Base-by-base conservation (phyloP, 306 rosid genomes). In the Luffa aegyptiaca region DNA sequence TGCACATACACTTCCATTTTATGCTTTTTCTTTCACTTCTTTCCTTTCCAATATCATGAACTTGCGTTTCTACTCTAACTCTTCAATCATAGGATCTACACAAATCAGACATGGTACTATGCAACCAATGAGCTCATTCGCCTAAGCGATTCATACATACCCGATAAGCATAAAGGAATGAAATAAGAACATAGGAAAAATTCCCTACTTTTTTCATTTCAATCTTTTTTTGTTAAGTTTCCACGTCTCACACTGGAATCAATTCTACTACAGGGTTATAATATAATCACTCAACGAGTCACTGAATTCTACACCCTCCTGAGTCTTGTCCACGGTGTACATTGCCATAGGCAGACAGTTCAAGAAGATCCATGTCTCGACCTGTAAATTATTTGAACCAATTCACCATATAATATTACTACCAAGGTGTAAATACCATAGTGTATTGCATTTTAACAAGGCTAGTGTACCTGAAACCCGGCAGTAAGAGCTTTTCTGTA, bases 301-400 rank as follows among this genome's bases (percentile, higher is more conserved):
- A 93, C 69, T 93, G 97, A 81, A 93, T 93, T 88, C 89, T 89
- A 85, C 98, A 93, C 37, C 99, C 97, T 33, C 97, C 90, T 5
- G 91, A 87, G 80, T 96, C 96, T 48, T 79, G 93, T 75, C 88
- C 93, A 3, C 72, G 93, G 61, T 85, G 93, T 6, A 91, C 94
- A 76, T 85, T 93, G 57, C 98, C 98, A 76, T 82, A 93, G 63
- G 97, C 98, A 18, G 97, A 93, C 65, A 93, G 82, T 84, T 96
- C 99, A 56, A 93, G 81, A 69, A 96, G 93, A 86, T 96, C 99
- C 99, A 96, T 91, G 73, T 93, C 97, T 65, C 97, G 88, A 80
- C 86, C 98, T 91, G 86, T 83, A 87, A 80, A 55, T 82, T 77
- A 84, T 80, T 76, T 73, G 71, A 81, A 44, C 59, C 75, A 76